Evolutionary conservation across 2,329 filamentous ascomycete species (phyloP), one percentile per base, ranked within the genome.

Genomic region (Chaetomium olivaceum): DNA sequence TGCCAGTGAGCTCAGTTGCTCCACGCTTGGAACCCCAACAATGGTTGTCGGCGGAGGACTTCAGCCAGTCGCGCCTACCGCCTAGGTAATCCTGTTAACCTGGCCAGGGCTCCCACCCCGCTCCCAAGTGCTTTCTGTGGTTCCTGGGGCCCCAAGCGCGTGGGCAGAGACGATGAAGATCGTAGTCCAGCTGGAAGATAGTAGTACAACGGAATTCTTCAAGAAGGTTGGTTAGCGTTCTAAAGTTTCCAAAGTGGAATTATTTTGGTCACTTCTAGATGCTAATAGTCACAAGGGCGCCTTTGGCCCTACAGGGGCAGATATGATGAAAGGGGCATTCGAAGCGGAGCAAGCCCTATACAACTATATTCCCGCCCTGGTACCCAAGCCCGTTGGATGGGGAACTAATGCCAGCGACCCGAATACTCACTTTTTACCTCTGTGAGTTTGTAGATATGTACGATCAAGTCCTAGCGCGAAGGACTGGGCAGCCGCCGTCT

Each of bases 391-490:
- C 0, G 48, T 71, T 33, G 63, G 62, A 1, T 67, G 56, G 31
- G 71, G 71, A 2, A 70, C 68, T 5, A 71, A 73, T 54, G 60
- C 59, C n/a, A 64, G 57, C 12, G 58, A 58, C 1, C 69, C 70
- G 5, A 58, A 71, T 27, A 64, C 63, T 4, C 69, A 73, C n/a
- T 63, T 74, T 72, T 60, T 74, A 69, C 56, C 55, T 73, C 1
- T 65, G 62, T 48, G 69, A 73, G 39, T 74, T 72, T 33, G 64
- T 70, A 25, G 71, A 72, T 7, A 71, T 73, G 72, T 14, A 11
- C 29, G 58, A 54, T 16, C n/a, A 12, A 14, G 3, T n/a, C 27
- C 58, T n/a, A 33, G 50, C 8, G 29, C 58, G 14, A 39, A 21
- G 4, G 46, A 16, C 7, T 61, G 58, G 46, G 46, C 46, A 4